These are phyloP conservation scores for Xylaria sp. DNA, from an alignment of 495 filamentous ascomycete species.

Conservation along the genomic window DNA sequence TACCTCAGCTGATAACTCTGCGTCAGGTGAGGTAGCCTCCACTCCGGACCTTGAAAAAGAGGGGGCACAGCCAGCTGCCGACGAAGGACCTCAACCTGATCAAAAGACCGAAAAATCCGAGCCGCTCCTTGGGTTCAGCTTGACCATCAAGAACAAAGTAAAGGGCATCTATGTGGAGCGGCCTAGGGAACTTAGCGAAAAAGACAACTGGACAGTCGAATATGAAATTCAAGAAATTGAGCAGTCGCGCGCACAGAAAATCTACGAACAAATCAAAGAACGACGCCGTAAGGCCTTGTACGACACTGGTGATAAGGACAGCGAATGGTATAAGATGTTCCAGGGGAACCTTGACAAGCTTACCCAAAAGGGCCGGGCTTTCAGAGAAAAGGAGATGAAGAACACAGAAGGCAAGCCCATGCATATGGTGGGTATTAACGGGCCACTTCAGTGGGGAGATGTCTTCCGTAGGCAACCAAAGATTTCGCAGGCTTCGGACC, in stretches of 20 bases:
- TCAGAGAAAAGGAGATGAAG: conserved; percentile 34
- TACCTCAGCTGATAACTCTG: conserved; percentile 9
- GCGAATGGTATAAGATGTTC: conserved; percentile 50
- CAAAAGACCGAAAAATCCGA: conserved; percentile 31
- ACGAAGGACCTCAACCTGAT: conserved; percentile 19
- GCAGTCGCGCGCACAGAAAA: conserved; percentile 41
- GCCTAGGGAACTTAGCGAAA: conserved; percentile 55
- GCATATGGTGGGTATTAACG: conserved; percentile 40
- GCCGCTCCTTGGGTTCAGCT: conserved; percentile 69
- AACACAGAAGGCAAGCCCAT: conserved; percentile 34
- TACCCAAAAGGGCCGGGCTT: conserved; percentile 39
- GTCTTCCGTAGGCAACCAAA: conserved; percentile 36
- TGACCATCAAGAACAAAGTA: conserved; percentile 75
- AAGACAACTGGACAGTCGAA: conserved; percentile 69
- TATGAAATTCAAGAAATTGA: conserved; percentile 71
- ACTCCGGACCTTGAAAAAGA: background rate
- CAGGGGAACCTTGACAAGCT: conserved; percentile 36
- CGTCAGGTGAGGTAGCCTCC: conserved; percentile 9
- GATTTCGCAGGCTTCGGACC: background rate
- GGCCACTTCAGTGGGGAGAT: conserved; percentile 35
- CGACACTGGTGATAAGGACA: conserved; percentile 43
- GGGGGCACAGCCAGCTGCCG: background rate
- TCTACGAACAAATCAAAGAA: conserved; percentile 58
- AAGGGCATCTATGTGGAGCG: conserved; percentile 70
- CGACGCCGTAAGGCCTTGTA: conserved; percentile 56